These are phyloP conservation scores for Apiosordaria backusii DNA, from an alignment of 495 filamentous ascomycete genomes.

Conservation along the genomic window DNA sequence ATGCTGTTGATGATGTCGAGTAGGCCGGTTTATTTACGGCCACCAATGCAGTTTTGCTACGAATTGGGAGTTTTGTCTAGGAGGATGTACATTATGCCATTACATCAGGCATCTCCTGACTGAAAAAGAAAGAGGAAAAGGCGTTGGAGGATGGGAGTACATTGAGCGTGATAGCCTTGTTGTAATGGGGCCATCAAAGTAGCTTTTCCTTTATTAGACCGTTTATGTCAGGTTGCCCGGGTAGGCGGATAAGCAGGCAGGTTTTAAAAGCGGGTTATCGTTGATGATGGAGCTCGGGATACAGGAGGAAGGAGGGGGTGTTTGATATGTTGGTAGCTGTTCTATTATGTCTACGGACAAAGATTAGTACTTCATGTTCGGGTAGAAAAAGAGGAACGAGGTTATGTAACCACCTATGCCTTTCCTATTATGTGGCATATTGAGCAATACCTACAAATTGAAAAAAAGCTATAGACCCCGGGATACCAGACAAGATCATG, in stretches of 20 bases:
- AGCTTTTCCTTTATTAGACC: background rate
- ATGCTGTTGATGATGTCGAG: slow-evolving; percentile 27
- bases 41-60: background rate
- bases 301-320: too few species aligned
- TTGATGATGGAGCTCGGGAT: background rate
- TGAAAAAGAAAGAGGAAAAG: background rate
- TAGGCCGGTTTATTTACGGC: slow-evolving; percentile 8
- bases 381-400: background rate
- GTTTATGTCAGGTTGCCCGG: background rate
- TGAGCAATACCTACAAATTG: too few species aligned
- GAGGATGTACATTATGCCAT: background rate
- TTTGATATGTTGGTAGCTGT: background rate
- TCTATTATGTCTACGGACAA: background rate
- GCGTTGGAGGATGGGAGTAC: background rate
- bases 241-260: too few species aligned
- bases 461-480: too few species aligned
- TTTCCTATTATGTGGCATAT: too few species aligned
- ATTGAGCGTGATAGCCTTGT: background rate
- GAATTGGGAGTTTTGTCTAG: background rate
- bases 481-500: too few species aligned
- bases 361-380: background rate
- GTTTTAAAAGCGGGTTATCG: background rate
- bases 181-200: background rate
- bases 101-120: background rate
- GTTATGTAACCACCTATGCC: background rate